Evolutionary conservation across 2,329 filamentous ascomycete species (phyloP), one percentile per base, ranked within the genome.

Genomic region (Hymenoscyphus fraxineus): DNA sequence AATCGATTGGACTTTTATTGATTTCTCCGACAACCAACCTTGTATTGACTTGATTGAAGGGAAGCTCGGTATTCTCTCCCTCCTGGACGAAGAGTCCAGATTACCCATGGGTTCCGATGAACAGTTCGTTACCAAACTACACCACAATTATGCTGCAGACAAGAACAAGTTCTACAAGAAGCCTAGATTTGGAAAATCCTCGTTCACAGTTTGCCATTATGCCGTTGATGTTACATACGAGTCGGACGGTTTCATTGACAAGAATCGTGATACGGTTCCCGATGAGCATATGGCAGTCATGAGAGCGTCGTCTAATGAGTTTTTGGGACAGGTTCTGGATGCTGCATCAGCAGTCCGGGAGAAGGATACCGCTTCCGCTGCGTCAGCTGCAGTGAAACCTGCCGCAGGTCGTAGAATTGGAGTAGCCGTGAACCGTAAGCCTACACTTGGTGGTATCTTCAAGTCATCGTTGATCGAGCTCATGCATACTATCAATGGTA

Each of bases 161-260:
- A 98, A 98, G 82, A 91, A 95, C 77, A 91, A 92, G 74, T 98
- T 97, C 77, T 99, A 96, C 85, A 98, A 97, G 83, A 99, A 98
- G 80, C 95, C 95, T 6, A 87, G 95, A 64, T 99, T 99, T 73
- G 95, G 95, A 71, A 98, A 98, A 79, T 97, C 93, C 15, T 85
- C 95, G 1, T 99, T 99, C 80, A 98, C 95, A 7, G 93, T 99
- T 68, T 98, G 94, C 78, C 96, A 99, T 79, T 99, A 99, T 79
- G 95, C 95, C 61, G 84, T 99, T 64, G 95, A 99, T 74, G 95
- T 99, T 72, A 98, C 94, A 19, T 99, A 99, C 76, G 95, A 99
- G 78, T 98, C 94, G 1, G 95, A 99, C 72, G 95, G 95, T 58
- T 99, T 99, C 79, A 97, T 99, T 73, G 96, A 99, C 78, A 99